phyloP scores from a whole-genome alignment of 345 rosid species.

The Arabis hirsuta region DNA sequence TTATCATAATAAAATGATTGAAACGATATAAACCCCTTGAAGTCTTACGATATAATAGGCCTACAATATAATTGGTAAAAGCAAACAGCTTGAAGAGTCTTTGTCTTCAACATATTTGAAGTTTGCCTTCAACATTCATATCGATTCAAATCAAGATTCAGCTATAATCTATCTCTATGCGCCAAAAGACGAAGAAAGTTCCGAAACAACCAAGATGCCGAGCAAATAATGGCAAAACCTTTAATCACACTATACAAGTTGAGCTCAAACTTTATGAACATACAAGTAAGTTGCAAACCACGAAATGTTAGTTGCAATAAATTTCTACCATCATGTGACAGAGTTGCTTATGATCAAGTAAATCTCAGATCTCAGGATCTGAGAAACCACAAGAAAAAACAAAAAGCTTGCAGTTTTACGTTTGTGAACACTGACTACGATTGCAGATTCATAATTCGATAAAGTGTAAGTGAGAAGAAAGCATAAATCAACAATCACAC shows the following conservation, averaged over 20 bases:
- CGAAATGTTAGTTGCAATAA: not conserved
- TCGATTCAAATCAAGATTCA: not conserved
- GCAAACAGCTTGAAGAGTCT: slow-evolving; percentile 8
- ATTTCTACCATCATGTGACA: not conserved
- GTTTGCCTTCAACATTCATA: not conserved
- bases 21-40: not conserved
- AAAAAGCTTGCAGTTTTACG: not conserved
- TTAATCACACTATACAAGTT: not conserved
- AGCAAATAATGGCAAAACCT: not conserved
- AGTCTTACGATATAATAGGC: not conserved
- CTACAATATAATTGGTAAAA: not conserved
- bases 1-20: not conserved
- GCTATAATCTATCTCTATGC: not conserved
- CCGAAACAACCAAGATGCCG: not conserved
- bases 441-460: slow-evolving; percentile 11
- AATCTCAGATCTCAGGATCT: slow-evolving; percentile 3
- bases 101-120: not conserved
- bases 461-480: not conserved
- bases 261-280: not conserved
- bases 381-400: not conserved
- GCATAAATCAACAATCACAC: not conserved
- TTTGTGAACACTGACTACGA: not conserved
- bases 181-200: not conserved
- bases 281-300: too few species aligned
- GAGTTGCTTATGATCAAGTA: not conserved